Evolutionary conservation across 345 rosid species (phyloP).

Genomic region (Toxicodendron radicans): DNA sequence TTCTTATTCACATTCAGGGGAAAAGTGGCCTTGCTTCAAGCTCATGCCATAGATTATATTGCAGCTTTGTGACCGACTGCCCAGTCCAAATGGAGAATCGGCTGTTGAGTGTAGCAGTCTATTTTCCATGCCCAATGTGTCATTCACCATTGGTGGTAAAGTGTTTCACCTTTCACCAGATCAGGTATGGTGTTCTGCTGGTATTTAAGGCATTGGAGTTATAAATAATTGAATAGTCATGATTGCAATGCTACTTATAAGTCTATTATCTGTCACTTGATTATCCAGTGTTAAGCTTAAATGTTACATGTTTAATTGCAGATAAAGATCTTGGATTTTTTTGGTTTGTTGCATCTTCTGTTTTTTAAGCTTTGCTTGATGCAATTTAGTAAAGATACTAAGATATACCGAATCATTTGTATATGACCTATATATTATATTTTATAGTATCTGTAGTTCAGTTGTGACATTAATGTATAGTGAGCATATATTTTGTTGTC

Average conservation of each 20-base stretch:
- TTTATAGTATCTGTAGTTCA: not conserved
- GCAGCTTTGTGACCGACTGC: slow-evolving; percentile 84
- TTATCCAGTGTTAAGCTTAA: not conserved
- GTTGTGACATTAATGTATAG: not conserved
- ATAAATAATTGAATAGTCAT: not conserved
- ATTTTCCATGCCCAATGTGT: slow-evolving; percentile 70
- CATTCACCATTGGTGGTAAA: slow-evolving; percentile 75
- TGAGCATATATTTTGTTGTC: not conserved
- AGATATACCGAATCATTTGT: not conserved
- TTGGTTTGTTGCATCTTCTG: not conserved
- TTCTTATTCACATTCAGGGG: not conserved
- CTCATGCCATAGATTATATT: slow-evolving; percentile 23
- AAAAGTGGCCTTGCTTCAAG: slow-evolving; percentile 6
- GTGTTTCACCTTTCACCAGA: slow-evolving; percentile 75
- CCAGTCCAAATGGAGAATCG: slow-evolving; percentile 83
- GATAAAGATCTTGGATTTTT: not conserved
- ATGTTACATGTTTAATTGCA: no score
- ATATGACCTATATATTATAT: not conserved
- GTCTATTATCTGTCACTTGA: not conserved
- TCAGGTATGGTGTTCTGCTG: slow-evolving; percentile 46
- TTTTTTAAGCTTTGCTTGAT: not conserved
- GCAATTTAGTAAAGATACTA: slow-evolving; percentile 1
- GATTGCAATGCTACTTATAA: not conserved
- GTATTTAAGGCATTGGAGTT: not conserved
- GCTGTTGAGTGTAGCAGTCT: slow-evolving; percentile 61